Evolutionary conservation across 1,284 basidiomycete genomes (phyloP).

Genomic region (Marasmius fiardii): DNA sequence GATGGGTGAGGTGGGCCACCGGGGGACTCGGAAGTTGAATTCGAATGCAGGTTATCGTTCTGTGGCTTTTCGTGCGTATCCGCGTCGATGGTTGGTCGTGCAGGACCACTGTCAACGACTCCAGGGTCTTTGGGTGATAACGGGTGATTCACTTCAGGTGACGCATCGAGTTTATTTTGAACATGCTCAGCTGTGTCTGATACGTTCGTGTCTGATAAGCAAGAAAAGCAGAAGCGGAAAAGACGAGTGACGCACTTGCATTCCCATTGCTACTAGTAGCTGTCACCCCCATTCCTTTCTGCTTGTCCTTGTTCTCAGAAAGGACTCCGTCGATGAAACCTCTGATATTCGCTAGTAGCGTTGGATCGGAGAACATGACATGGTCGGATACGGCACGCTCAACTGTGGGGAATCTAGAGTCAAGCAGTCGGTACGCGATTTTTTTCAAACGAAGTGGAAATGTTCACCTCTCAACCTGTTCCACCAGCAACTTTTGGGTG

Average conservation of each 20-base stretch:
- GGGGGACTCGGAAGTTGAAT: too few relatives aligned
- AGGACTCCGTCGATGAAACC: conserved; percentile 40
- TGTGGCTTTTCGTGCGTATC: too few relatives aligned
- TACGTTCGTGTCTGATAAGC: too few relatives aligned
- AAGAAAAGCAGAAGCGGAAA: too few relatives aligned
- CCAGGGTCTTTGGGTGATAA: neutral
- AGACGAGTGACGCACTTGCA: too few relatives aligned
- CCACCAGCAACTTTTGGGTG: conserved; percentile 58
- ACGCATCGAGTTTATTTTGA: too few relatives aligned
- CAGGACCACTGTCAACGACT: neutral
- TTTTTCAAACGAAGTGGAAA: neutral
- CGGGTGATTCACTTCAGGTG: neutral
- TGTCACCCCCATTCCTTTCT: neutral
- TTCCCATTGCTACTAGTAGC: too few relatives aligned
- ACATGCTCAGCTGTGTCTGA: too few relatives aligned
- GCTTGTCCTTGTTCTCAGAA: conserved; percentile 22
- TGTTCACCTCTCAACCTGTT: conserved; percentile 65
- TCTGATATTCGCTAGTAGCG: conserved; percentile 45
- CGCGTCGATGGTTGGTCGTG: too few relatives aligned
- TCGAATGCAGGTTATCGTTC: too few relatives aligned
- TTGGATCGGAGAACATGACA: conserved; percentile 45
- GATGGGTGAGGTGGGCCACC: too few relatives aligned
- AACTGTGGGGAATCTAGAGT: conserved; percentile 51
- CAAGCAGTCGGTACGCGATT: neutral
- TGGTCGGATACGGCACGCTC: conserved; percentile 61